Percentiles rank a stretch among this genome's conserved stretches.
Conservation (phyloP, 805 yeast genomes). For the Monosporozyma aquatica region DNA sequence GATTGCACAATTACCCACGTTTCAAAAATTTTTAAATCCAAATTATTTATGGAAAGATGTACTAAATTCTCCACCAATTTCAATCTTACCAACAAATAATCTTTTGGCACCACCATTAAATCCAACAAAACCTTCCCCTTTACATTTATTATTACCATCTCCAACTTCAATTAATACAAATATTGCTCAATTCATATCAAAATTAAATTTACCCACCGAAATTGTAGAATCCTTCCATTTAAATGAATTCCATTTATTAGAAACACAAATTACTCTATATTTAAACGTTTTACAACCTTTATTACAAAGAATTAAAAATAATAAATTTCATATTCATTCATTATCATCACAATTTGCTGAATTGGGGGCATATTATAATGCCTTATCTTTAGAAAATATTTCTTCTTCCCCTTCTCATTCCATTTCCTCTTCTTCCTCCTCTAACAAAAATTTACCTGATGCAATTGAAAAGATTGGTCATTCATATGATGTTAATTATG, state of each 20-base stretch:
- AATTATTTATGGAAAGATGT: constrained; percentile 79
- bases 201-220: neutral
- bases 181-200: neutral
- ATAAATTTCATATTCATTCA: constrained; percentile 37
- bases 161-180: constrained; percentile 40
- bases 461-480: constrained; percentile 75
- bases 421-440: too few species aligned
- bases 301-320: constrained; percentile 23
- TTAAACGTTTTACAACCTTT: constrained; percentile 20
- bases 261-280: constrained; percentile 32
- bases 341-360: constrained; percentile 61
- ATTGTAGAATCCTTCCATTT: neutral
- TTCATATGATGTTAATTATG: constrained; percentile 65
- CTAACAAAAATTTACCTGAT: constrained; percentile 8
- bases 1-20: constrained; percentile 51
- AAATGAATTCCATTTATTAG: constrained; percentile 20
- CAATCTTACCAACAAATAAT: constrained; percentile 42
- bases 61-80: constrained; percentile 44
- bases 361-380: constrained; percentile 62
- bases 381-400: constrained; percentile 48
- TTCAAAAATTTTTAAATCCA: constrained; percentile 76
- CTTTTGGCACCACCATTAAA: constrained; percentile 53
- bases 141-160: constrained; percentile 54
- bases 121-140: constrained; percentile 47
- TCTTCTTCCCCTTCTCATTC: constrained; percentile 9